Percentiles rank a stretch among this genome's conserved stretches.
These are phyloP conservation scores for Leccinum sublutescens DNA, from an alignment of 768 basidiomycete species.

Conservation along the genomic window DNA sequence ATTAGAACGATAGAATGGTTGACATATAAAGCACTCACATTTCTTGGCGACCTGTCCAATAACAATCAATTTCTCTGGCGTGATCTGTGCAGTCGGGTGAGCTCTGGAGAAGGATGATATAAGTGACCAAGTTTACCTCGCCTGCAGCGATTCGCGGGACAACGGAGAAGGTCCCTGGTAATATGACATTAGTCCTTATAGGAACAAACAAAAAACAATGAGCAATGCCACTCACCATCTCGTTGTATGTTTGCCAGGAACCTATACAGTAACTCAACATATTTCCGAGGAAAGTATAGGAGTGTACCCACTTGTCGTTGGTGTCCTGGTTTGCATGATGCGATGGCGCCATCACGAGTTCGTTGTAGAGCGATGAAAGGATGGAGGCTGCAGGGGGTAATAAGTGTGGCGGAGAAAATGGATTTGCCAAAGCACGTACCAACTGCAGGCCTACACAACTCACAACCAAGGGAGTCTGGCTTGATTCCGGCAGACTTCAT, in stretches of 20 bases:
- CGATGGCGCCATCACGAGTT: conserved; percentile 57
- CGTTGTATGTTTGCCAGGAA: conserved; percentile 74
- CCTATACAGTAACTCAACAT: conserved; percentile 17
- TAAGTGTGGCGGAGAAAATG: neutral
- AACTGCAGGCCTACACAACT: conserved; percentile 69
- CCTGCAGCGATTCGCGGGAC: conserved; percentile 71
- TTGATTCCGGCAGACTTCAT: conserved; percentile 49
- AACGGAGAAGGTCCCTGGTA: conserved; percentile 59
- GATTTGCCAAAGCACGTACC: conserved; percentile 33
- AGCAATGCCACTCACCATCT: conserved; percentile 39
- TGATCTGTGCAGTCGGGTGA: conserved; percentile 34
- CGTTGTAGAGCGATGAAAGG: conserved; percentile 55
- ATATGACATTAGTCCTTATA: neutral
- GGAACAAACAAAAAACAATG: neutral
- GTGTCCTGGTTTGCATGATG: conserved; percentile 74
- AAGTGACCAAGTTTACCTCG: conserved; percentile 38
- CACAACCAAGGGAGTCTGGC: conserved; percentile 59
- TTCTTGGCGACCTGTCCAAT: conserved; percentile 67
- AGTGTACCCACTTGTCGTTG: conserved; percentile 46
- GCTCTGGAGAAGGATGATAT: neutral
- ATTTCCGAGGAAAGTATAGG: neutral
- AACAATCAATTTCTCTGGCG: conserved; percentile 62
- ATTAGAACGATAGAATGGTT: neutral
- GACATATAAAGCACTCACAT: conserved; percentile 34
- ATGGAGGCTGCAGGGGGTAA: conserved; percentile 30